A percentile compares a stretch with the other conserved stretches of the same genome.
These are phyloP conservation scores for Hyphopichia homilentoma DNA, from an alignment of 805 yeast species.

Conservation along the genomic window DNA sequence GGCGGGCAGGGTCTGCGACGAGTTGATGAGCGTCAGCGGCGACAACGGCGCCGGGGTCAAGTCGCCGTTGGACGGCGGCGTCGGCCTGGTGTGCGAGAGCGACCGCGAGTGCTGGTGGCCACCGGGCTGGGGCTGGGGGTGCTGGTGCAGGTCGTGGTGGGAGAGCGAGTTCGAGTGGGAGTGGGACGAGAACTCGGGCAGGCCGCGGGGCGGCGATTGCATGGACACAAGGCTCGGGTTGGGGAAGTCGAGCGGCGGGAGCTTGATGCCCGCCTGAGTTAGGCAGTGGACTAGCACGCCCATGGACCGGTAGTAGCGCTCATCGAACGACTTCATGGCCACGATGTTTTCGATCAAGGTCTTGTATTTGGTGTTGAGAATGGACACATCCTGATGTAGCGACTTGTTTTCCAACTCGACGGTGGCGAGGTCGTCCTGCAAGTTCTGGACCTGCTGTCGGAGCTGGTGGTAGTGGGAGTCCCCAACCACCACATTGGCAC, in stretches of 20 bases:
- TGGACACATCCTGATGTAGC: constrained; percentile 31
- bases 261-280: constrained; percentile 56
- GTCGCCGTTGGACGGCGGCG: constrained; percentile 10
- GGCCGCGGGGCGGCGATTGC: constrained; percentile 12
- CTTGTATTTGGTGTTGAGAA: constrained; percentile 55
- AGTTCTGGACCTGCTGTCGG: constrained; percentile 13
- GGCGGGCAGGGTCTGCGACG: constrained; percentile 12
- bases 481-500: constrained; percentile 11
- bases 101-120: constrained; percentile 1
- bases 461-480: constrained; percentile 4
- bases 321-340: constrained; percentile 53
- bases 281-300: constrained; percentile 47
- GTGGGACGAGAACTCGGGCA: constrained; percentile 3
- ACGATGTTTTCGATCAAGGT: constrained; percentile 61
- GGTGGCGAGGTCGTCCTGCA: constrained; percentile 30
- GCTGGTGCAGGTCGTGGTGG: constrained; percentile 7
- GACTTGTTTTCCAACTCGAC: constrained; percentile 29
- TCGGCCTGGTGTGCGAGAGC: constrained; percentile 6
- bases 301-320: constrained; percentile 52
- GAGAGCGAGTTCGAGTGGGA: constrained; percentile 7
- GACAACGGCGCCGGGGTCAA: constrained; percentile 12
- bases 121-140: constrained; percentile 4
- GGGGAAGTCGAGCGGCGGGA: constrained; percentile 64
- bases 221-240: constrained; percentile 23
- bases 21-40: constrained; percentile 8